These are phyloP conservation scores for Trypanosomatidae sp. DNA, from an alignment of 208 protist genomes.

Conservation along the genomic window DNA sequence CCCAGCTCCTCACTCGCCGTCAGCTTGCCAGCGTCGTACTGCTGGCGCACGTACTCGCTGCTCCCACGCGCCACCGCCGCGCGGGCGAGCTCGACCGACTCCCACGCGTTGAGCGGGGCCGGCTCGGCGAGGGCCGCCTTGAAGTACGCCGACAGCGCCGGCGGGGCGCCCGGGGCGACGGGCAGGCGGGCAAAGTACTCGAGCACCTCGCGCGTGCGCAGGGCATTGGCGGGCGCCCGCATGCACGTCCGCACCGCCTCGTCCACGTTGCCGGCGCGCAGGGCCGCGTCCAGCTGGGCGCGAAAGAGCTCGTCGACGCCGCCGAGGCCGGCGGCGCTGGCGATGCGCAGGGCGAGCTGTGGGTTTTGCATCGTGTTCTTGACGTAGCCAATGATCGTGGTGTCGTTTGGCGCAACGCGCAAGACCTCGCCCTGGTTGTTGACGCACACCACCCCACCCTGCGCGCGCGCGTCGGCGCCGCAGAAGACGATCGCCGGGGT, in stretches of 20 bases:
- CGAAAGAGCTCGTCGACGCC: conserved; percentile 97
- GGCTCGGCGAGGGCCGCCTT: conserved; percentile 92
- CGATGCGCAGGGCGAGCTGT: conserved; percentile 93
- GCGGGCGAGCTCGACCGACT: conserved; percentile 97
- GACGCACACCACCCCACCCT: conserved; percentile 92
- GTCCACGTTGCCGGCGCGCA: conserved; percentile 85
- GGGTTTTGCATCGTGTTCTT: conserved; percentile 89
- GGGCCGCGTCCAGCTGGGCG: conserved; percentile 92
- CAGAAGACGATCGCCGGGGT: conserved; percentile 93
- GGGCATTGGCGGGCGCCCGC: conserved; percentile 83
- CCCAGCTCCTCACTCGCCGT: conserved; percentile 97
- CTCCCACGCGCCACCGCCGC: conserved; percentile 90
- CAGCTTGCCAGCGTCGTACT: conserved; percentile 98
- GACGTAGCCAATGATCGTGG: conserved; percentile 94
- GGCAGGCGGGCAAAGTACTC: conserved; percentile 85
- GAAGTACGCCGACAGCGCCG: conserved; percentile 98
- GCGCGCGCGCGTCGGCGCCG: conserved; percentile 80
- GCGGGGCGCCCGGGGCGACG: conserved; percentile 68
- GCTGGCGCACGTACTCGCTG: conserved; percentile 93
- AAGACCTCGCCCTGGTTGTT: conserved; percentile 93
- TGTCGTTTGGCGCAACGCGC: conserved; percentile 92
- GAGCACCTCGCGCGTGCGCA: conserved; percentile 97
- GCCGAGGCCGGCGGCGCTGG: conserved; percentile 92
- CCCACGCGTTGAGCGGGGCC: conserved; percentile 93
- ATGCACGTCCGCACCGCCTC: conserved; percentile 94